Base-by-base conservation (phyloP, 495 filamentous ascomycete species). In the Talaromyces wortmannii region DNA sequence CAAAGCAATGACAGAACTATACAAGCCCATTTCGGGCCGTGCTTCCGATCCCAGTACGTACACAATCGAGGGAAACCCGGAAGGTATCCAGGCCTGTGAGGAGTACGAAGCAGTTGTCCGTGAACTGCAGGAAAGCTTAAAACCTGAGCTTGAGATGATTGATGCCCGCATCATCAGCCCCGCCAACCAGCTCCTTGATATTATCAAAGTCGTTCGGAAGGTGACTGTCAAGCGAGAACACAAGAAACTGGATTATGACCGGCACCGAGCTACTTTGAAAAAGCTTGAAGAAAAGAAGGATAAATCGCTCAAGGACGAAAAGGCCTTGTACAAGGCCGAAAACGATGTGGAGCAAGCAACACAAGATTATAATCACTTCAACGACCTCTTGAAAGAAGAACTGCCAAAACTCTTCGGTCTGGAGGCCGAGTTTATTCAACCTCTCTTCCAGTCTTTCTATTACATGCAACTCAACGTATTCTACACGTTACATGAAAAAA, bases 381-480 rank as follows among this genome's bases (percentile, higher is more conserved):
- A 99, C 69, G 90, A 97, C 60, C 74, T 99, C 18, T 80, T 99
- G 43, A 97, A 97, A 72, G 87, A 92, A 6, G 94, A 99, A 70
- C 78, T 99, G 43, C 95, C 94, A 32, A 90, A 91, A 67, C 78
- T 99, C 5, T 99, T 99, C 72, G 62, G 69, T 16, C 83, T 97
- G n/a, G 95, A 97, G 69, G 81, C 90, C 55, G 89, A 99, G 66
- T 97, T 99, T 72, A 99, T 99, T 69, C 86, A 87, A 55, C 94
- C 94, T 12, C 80, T 99, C 7, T 99, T 99, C 79, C 95, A 97
- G 63, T 95, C 91, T 32, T 99, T 97, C 77, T 99, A 99, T 73
- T 99, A 99, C 77, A 97, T 99, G 95, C 94, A 99, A 69, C 82
- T 99, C 53, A 99, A 99, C 69, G 91, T 99, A 57, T 99, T 97